A percentile compares a stretch with the other conserved stretches of the same genome.
Conservation (phyloP, 1,139 yeast genomes). For the Scheffersomyces stambukii region DNA sequence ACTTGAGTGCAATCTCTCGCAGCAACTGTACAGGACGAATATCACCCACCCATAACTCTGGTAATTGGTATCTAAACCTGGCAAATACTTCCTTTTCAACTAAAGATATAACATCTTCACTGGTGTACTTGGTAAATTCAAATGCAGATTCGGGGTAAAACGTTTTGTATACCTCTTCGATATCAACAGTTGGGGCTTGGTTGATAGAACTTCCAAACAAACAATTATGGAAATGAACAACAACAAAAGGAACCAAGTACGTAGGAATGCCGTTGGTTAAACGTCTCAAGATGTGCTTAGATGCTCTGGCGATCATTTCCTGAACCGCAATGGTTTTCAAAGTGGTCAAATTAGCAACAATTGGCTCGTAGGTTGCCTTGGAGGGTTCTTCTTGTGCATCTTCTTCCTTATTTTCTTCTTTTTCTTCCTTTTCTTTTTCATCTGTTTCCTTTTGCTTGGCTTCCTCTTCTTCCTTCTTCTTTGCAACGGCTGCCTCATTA, state of each 20-base stretch:
- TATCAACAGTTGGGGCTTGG: constrained; percentile 35
- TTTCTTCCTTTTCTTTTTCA: constrained; percentile 21
- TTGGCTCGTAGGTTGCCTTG: constrained; percentile 40
- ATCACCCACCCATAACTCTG: constrained; percentile 41
- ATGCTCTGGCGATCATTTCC: constrained; percentile 76
- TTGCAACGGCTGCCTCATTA: constrained; percentile 21
- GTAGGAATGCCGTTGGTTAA: constrained; percentile 47
- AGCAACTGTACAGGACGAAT: constrained; percentile 46
- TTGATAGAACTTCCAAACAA: constrained; percentile 53
- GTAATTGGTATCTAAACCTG: constrained; percentile 61
- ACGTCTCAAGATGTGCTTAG: constrained; percentile 68
- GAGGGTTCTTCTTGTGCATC: constrained; percentile 28
- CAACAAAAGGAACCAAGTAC: constrained; percentile 51
- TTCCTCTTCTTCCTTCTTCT: constrained; percentile 19
- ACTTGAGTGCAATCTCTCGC: constrained; percentile 69
- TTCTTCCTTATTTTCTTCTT: constrained; percentile 12
- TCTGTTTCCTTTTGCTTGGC: constrained; percentile 18
- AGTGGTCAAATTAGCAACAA: constrained; percentile 39
- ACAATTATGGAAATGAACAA: constrained; percentile 72
- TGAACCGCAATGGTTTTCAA: constrained; percentile 49
- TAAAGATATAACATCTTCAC: constrained; percentile 37
- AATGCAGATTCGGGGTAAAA: constrained; percentile 43
- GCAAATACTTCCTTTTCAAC: constrained; percentile 49
- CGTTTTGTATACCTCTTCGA: constrained; percentile 39
- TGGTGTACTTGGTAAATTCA: constrained; percentile 42